A percentile compares a stretch with the other conserved stretches of the same genome.
Conservation (phyloP, 306 rosid genomes). For the Lupinus albus region DNA sequence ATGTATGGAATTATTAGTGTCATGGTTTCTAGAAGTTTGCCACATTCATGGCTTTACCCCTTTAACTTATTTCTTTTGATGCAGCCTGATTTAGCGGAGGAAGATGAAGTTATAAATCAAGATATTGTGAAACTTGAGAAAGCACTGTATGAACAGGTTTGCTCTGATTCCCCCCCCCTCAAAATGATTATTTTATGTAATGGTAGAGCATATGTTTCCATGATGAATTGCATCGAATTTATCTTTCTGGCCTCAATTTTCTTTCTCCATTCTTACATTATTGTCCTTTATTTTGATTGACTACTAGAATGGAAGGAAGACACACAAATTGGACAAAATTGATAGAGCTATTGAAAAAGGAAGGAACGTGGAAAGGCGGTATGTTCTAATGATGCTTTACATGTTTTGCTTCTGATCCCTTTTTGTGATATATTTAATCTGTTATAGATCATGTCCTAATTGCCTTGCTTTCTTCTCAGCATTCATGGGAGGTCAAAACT, state of each 20-base stretch:
- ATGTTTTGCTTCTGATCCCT: constrained; percentile 28
- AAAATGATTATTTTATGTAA: constrained; percentile 19
- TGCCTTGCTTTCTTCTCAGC: constrained; percentile 15
- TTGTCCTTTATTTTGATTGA: constrained; percentile 40
- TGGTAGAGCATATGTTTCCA: background rate
- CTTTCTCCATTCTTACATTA: constrained; percentile 31
- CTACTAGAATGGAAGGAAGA: constrained; percentile 69
- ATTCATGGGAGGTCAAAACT: constrained; percentile 8
- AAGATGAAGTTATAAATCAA: constrained; percentile 71
- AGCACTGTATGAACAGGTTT: constrained; percentile 70
- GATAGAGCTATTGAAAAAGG: constrained; percentile 62
- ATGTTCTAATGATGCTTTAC: constrained; percentile 41
- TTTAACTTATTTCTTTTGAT: constrained; percentile 45
- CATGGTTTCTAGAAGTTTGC: constrained; percentile 31
- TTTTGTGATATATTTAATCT: constrained; percentile 26
- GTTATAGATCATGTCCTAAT: constrained; percentile 22
- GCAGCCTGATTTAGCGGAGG: constrained; percentile 84
- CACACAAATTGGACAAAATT: constrained; percentile 60
- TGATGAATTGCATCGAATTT: background rate
- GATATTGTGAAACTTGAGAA: constrained; percentile 70
- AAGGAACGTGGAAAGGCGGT: constrained; percentile 65
- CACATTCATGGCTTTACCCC: constrained; percentile 34
- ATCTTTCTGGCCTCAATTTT: constrained; percentile 33
- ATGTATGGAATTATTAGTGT: constrained; percentile 29
- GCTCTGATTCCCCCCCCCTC: constrained; percentile 11